Conservation (phyloP, 1,284 basidiomycete species). For the Cryptococcus wingfieldii region DNA sequence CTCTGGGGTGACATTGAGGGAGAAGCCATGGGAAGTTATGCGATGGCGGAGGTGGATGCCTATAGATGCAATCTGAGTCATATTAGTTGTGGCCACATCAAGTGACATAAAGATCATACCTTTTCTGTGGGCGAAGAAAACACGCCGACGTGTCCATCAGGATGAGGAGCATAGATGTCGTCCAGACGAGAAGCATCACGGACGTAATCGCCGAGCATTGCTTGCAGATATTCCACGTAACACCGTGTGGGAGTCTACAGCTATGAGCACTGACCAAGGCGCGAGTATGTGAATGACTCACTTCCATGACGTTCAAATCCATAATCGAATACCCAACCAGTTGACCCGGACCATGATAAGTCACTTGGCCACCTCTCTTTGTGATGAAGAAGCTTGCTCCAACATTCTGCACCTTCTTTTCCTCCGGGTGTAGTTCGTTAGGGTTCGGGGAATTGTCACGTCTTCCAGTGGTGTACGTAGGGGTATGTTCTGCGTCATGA, state of each 20-base stretch:
- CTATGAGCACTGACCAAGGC: too few species aligned
- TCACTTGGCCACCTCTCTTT: slow-evolving; percentile 75
- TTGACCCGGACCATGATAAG: slow-evolving; percentile 97
- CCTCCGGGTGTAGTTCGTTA: slow-evolving; percentile 62
- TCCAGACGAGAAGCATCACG: slow-evolving; percentile 23
- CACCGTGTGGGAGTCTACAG: slow-evolving; percentile 49
- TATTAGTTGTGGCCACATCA: slow-evolving; percentile 37
- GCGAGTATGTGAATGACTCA: slow-evolving; percentile 26
- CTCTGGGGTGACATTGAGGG: slow-evolving; percentile 80
- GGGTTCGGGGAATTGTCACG: slow-evolving; percentile 58
- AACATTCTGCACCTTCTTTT: slow-evolving; percentile 61
- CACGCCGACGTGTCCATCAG: slow-evolving; percentile 49
- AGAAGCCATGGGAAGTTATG: slow-evolving; percentile 91
- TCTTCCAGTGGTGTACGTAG: slow-evolving; percentile 89
- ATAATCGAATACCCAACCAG: slow-evolving; percentile 92
- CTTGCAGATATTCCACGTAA: slow-evolving; percentile 52
- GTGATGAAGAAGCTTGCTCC: slow-evolving; percentile 86
- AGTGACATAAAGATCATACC: slow-evolving; percentile 20
- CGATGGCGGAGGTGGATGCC: slow-evolving; percentile 94
- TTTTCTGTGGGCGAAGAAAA: slow-evolving; percentile 45
- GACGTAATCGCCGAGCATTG: slow-evolving; percentile 43
- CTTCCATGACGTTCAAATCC: slow-evolving; percentile 63
- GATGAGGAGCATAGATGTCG: slow-evolving; percentile 46
- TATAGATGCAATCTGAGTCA: slow-evolving; percentile 78
- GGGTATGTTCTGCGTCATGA: slow-evolving; percentile 63